Conservation (phyloP, 371 early-diverging fungal species). For the Rhizomucor miehei region DNA sequence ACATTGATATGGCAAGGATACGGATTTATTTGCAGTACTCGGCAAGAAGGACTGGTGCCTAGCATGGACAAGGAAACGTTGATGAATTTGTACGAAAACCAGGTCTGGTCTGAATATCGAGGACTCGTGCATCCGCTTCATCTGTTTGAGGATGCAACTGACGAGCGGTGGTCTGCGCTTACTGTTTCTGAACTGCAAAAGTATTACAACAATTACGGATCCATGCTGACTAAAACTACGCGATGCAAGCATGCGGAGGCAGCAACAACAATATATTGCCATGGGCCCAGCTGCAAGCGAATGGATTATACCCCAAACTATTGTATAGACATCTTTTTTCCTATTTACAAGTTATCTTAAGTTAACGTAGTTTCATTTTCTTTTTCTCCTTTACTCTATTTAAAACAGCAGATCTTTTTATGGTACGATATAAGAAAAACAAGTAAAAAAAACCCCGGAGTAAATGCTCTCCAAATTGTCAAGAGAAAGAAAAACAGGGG, state of each 20-base stretch:
- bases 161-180: constrained; percentile 22
- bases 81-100: constrained; percentile 21
- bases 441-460: neutral
- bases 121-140: constrained; percentile 39
- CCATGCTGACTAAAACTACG: constrained; percentile 40
- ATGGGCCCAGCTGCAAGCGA: constrained; percentile 17
- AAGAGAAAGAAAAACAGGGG: too few species aligned
- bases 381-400: neutral
- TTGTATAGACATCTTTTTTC: neutral
- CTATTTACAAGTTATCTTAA: neutral
- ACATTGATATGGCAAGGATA: constrained; percentile 42
- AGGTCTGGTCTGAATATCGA: constrained; percentile 30
- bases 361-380: neutral
- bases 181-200: constrained; percentile 29
- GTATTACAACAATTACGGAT: constrained; percentile 43
- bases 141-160: constrained; percentile 14
- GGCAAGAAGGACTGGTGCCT: constrained; percentile 2
- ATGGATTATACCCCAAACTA: constrained; percentile 28
- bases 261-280: constrained; percentile 29
- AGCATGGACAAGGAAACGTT: constrained; percentile 1
- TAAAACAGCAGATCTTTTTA: neutral
- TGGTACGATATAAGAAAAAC: neutral
- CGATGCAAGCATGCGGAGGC: constrained; percentile 32
- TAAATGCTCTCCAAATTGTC: neutral
- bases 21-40: constrained; percentile 16